Base-by-base conservation (phyloP, 2,329 filamentous ascomycete species). In the Ophiostoma quercus region DNA sequence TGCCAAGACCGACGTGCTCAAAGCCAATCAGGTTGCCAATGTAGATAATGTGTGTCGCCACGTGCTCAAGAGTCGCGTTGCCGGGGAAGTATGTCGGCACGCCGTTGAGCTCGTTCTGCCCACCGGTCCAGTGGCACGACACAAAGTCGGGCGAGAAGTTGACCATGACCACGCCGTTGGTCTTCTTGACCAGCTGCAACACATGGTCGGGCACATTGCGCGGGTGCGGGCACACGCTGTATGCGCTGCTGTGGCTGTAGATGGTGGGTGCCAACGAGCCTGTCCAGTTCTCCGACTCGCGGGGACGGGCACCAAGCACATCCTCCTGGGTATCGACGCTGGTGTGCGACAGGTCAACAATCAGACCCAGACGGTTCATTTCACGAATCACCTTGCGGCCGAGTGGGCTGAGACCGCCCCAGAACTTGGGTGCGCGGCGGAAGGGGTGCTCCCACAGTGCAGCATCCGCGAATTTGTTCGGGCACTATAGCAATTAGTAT, bases 281-380 rank as follows among this genome's bases (percentile, higher is more conserved):
- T 5, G 80, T 77, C 90, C 90, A 94, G 62, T 80, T 82, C 25
- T 83, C 82, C 29, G 82, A 81, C 9, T 78, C 78, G 1, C 66
- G 68, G 7, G 71, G 69, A 80, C 74, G 78, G 16, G 84, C 89
- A 5, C 87, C 87, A 0, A 97, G 85, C 0, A 94, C 91, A 75
- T 97, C 91, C 7, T 88, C 81, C 92, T 96, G 95, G 0, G 94
- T 97, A 71, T 94, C 90, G 70, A 87, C 85, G 74, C 90, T 87
- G 4, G 83, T 82, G 78, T 97, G 94, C 7, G 91, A 85, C 47
- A 97, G 83, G 77, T 97, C 94, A 57, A 98, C 91, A n/a, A 97
- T 88, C 89, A 97, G 93, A 34, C 94, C 94, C 1, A 97, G 82
- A 2, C 94, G 87, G 78, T 97, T 98, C 94, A 98, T 97, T 81